Base-by-base conservation (phyloP, 2,329 filamentous ascomycete genomes). In the Hypomyces rosellus region DNA sequence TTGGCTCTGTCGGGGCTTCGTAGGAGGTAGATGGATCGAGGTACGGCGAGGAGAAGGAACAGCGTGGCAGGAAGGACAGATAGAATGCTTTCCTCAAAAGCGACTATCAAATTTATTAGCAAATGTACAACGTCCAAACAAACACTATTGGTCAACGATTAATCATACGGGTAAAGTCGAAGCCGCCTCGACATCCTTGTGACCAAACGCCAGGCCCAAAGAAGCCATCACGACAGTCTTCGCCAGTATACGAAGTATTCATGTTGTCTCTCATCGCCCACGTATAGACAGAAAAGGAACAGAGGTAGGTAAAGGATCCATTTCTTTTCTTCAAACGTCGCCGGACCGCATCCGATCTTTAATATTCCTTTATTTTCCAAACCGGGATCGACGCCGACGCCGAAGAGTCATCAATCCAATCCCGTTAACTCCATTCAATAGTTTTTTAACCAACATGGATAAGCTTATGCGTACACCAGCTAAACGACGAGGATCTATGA, bases 31-130 rank as follows among this genome's bases (percentile, higher is more conserved):
- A 55, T 40, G 5, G 52, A 48, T 45, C 63, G 58, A 2, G 59
- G 61, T 3, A 52, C 54, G 1, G 54, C 51, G 9, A 62, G 41
- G 2, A 57, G 41, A 13, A 65, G 55, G 34, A 65, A 65, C 2
- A 64, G 9, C 20, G 54, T 57, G 33, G 63, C 53, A 0, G 63
- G 61, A 3, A 52, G 20, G 1, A 60, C 57, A 4, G 51, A 57
- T 6, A 65, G 41, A n/a, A 64, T 57, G 20, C 59, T 64, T 20
- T 65, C 63, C 44, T 65, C 54, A 14, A 65, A 65, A 0, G 61
- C 48, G n/a, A 65, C 63, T 65, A 7, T 0, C 13, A n/a, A n/a
- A 37, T 3, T 1, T 3, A 33, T 61, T 20, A 63, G 55, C 34
- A 42, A 20, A 30, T n/a, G 15, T 6, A 13, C 33, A n/a, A 13